Conservation (phyloP, 805 yeast genomes). For the Phaffomyces opuntiae region DNA sequence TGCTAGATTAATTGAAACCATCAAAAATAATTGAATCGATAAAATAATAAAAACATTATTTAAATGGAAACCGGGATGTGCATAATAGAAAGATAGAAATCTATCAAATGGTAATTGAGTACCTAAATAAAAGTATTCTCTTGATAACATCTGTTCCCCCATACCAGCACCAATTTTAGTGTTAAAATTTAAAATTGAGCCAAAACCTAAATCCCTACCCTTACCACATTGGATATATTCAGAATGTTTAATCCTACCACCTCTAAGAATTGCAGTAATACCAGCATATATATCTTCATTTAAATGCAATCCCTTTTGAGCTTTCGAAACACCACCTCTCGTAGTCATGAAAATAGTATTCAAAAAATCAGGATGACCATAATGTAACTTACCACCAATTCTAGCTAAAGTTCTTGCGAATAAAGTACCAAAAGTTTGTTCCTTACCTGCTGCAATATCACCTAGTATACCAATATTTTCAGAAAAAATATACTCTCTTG, state of each 20-base stretch:
- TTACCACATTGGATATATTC: constrained; percentile 84
- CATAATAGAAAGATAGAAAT: constrained; percentile 73
- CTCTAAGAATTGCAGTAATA: constrained; percentile 69
- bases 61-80: constrained; percentile 82
- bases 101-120: constrained; percentile 73
- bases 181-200: constrained; percentile 73
- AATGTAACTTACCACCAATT: constrained; percentile 77
- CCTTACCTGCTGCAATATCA: constrained; percentile 84
- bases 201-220: constrained; percentile 81
- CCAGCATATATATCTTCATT: constrained; percentile 87
- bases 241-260: constrained; percentile 79
- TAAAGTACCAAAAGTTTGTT: constrained; percentile 80
- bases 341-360: constrained; percentile 74
- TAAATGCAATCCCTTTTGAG: constrained; percentile 75
- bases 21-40: constrained; percentile 56
- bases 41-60: constrained; percentile 69
- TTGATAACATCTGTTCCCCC: constrained; percentile 82
- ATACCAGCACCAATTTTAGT: constrained; percentile 86
- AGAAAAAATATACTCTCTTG: constrained; percentile 77
- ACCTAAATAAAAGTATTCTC: constrained; percentile 75
- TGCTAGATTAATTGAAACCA: constrained; percentile 54
- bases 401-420: constrained; percentile 78
- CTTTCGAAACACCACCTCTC: constrained; percentile 82
- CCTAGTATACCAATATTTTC: constrained; percentile 79
- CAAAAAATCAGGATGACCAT: constrained; percentile 83